Base-by-base conservation (phyloP, 2,329 filamentous ascomycete species). In the Penicillium brasilianum region DNA sequence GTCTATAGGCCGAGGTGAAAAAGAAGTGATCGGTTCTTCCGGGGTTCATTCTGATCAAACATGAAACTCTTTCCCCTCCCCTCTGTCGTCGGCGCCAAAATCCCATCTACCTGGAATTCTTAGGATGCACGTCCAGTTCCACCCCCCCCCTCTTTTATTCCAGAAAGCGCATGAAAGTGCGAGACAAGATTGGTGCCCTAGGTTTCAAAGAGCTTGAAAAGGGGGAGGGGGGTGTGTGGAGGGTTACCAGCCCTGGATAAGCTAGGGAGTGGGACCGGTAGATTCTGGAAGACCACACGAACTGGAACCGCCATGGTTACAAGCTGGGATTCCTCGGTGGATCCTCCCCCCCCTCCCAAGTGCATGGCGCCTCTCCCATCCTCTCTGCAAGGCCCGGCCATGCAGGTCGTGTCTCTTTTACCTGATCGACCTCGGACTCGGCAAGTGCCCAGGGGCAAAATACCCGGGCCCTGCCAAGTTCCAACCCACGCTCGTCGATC, bases 271-370 rank as follows among this genome's bases (percentile, higher is more conserved):
- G 59, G 53, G 50, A 20, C 59, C 41, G 39, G 41, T 25, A 61
- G 49, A 36, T 61, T 60, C 58, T 63, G 60, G 58, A 65, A 61
- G 54, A 18, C 49, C 34, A 56, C 36, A 54, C 49, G 56, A 62
- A 49, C 60, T 63, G 60, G 60, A 63, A 65, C 63, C 46, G 52
- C 63, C 60, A 59, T 56, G 60, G 63, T 65, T 65, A 63, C 60
- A 59, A 54, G 32, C 51, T 55, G 18, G 49, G 56, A 53, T 53
- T 11, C 32, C 28, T 30, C 10, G 41, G 46, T 57, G 55, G 54
- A 49, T 48, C 37, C 25, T 6, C 25, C 25, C 25, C 37, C 30
- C 25, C 25, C 25, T 25, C 30, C 11, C 4, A 13, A 22, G 7
- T 39, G 44, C 22, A 48, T 48, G 44, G 44, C 44, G 44, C 7